Evolutionary conservation across 2,329 filamentous ascomycete species (phyloP), one percentile per base, ranked within the genome.

Genomic region (Zasmidium angulare): DNA sequence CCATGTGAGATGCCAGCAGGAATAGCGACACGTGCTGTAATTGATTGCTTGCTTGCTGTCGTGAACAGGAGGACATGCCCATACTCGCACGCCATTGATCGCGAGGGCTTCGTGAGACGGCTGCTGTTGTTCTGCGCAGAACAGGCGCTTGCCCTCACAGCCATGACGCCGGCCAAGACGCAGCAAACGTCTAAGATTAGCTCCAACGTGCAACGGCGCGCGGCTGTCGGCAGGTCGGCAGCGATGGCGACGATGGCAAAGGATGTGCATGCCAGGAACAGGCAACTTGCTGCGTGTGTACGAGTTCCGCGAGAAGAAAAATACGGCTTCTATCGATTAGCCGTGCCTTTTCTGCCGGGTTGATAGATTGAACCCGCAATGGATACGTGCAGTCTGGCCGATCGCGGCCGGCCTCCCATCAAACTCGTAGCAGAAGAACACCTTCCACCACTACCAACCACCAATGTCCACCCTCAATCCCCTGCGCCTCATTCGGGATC

Each of bases 401-500:
- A 29, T 29, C 26, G 26, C 26, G 26, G 26, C 26, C 26, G 26
- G 4, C 26, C 26, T 29, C 26, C 26, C 26, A 29, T 29, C 26
- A 11, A 4, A 29, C 6, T 24, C 46, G 11, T 10, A 49, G 9
- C 19, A 20, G 47, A 21, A 49, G 20, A 49, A 49, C 6, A 22
- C 47, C n/a, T 49, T 49, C 26, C n/a, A n/a, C n/a, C n/a, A n/a
- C n/a, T n/a, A n/a, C n/a, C n/a, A n/a, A 29, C 26, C 26, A 31
- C 23, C 52, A 29, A 61, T 55, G 56, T 55, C 56, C 48, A 36
- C 46, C 46, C 46, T 47, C 50, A 24, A 53, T 49, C 49, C 55
- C 52, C 46, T 60, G 43, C 50, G 52, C 43, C 49, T 62, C 59
- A 52, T 64, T 55, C 54, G 46, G 62, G 50, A 53, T 50, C 20